These are phyloP conservation scores for Cytospora leucostoma DNA, from an alignment of 2,329 filamentous ascomycete species.

Conservation along the genomic window DNA sequence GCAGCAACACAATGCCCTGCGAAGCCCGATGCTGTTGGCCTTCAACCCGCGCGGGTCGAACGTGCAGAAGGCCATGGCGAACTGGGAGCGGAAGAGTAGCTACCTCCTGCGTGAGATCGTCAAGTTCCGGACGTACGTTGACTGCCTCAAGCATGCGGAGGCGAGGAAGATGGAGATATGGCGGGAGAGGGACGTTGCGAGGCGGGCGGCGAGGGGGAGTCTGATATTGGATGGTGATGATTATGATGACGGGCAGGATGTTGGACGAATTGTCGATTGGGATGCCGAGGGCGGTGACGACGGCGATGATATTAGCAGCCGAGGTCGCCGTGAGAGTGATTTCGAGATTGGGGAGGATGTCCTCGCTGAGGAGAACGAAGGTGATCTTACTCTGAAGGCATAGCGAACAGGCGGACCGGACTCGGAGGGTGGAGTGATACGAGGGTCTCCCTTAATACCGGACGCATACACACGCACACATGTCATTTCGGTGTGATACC, in stretches of 20 bases:
- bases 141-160: constrained; percentile 74
- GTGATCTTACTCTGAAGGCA: constrained; percentile 15
- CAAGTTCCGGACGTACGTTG: constrained; percentile 95
- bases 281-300: neutral
- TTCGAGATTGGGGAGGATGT: constrained; percentile 9
- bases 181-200: constrained; percentile 55
- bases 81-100: constrained; percentile 95
- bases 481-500: too few species aligned
- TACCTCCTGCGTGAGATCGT: constrained; percentile 93
- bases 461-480: neutral
- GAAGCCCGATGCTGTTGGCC: constrained; percentile 83
- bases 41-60: constrained; percentile 86
- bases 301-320: neutral
- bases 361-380: constrained; percentile 12
- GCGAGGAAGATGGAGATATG: constrained; percentile 71
- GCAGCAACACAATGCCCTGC: constrained; percentile 82
- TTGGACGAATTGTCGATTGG: neutral
- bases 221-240: constrained; percentile 43
- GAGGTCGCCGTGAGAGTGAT: neutral
- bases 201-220: constrained; percentile 51
- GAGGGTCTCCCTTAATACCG: neutral
- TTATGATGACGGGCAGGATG: neutral
- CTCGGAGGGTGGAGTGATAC: neutral
- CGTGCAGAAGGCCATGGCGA: constrained; percentile 80
- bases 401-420: neutral